A percentile compares a stretch with the other conserved stretches of the same genome.
Conservation (phyloP, 768 basidiomycete species). For the Lactifluus piperatus region DNA sequence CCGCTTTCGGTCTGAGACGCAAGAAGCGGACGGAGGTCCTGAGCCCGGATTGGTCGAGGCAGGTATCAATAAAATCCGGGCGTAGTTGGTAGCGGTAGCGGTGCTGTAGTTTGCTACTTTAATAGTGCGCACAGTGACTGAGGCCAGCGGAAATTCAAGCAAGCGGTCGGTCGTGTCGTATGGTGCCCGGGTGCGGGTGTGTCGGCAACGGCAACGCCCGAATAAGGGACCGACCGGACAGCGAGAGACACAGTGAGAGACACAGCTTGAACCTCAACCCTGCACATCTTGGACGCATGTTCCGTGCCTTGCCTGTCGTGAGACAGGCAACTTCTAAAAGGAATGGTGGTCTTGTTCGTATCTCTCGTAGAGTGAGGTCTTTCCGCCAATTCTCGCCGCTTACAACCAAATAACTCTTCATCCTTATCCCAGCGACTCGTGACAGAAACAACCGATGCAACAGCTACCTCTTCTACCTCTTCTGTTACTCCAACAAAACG, state of each 20-base stretch:
- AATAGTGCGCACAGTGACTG: too few relatives aligned
- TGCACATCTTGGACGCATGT: constrained; percentile 28
- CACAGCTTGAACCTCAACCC: background rate
- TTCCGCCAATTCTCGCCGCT: constrained; percentile 5
- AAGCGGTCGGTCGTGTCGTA: too few relatives aligned
- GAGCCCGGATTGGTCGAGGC: too few relatives aligned
- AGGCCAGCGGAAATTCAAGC: too few relatives aligned
- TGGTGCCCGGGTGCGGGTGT: too few relatives aligned
- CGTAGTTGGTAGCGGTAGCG: too few relatives aligned
- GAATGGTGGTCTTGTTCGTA: constrained; percentile 41
- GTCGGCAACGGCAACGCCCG: background rate
- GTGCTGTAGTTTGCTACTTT: too few relatives aligned
- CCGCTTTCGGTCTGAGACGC: too few relatives aligned
- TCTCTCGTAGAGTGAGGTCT: constrained; percentile 49
- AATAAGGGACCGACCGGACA: too few relatives aligned
- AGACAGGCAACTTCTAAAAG: constrained; percentile 39
- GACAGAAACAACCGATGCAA: constrained; percentile 35
- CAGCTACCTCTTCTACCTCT: constrained; percentile 29
- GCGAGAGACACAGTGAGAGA: too few relatives aligned
- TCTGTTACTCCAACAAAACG: constrained; percentile 36
- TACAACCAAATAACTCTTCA: background rate
- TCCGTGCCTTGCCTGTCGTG: constrained; percentile 49
- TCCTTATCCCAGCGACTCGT: constrained; percentile 44
- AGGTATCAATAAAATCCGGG: too few relatives aligned
- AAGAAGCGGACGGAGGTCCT: too few relatives aligned